phyloP scores from a whole-genome alignment of 441 rosid species.

The Capsella rubella region DNA sequence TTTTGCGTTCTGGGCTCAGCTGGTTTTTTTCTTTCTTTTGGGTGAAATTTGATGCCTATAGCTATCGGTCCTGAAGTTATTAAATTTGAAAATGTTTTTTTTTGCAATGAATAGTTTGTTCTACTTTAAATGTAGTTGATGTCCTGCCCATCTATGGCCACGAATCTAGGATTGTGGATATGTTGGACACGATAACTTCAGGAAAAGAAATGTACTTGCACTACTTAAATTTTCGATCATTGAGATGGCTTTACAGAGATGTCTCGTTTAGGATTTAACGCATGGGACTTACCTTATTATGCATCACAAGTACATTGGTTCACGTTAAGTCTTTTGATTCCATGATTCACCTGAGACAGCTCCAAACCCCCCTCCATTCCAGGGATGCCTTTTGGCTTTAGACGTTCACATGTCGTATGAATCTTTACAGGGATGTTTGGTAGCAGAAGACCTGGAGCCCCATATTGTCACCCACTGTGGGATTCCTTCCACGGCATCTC shows the following conservation, averaged over 20 bases:
- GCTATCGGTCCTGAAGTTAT: background rate
- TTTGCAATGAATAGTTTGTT: background rate
- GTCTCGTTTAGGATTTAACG: conserved; percentile 20
- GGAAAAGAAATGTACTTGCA: background rate
- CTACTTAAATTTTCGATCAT: background rate
- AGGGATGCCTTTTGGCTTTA: conserved; percentile 15
- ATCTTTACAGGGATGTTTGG: conserved; percentile 47
- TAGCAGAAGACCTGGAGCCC: conserved; percentile 53
- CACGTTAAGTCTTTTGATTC: background rate
- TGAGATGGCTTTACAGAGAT: conserved; percentile 4
- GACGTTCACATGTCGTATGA: conserved; percentile 21
- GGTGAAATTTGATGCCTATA: background rate
- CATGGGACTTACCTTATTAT: conserved; percentile 3
- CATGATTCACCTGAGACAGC: background rate
- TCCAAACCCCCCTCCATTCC: background rate
- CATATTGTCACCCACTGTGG: conserved; percentile 61
- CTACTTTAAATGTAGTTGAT: background rate
- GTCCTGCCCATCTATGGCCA: background rate
- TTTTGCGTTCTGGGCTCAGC: conserved; percentile 3
- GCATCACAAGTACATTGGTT: background rate
- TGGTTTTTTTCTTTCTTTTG: background rate
- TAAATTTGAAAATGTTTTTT: background rate
- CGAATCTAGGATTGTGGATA: background rate
- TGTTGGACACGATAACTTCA: conserved; percentile 12
- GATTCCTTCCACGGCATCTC: conserved; percentile 68